These are phyloP conservation scores for Schizochytrium sp. DNA, from an alignment of 108 stramenopile species.

Conservation along the genomic window DNA sequence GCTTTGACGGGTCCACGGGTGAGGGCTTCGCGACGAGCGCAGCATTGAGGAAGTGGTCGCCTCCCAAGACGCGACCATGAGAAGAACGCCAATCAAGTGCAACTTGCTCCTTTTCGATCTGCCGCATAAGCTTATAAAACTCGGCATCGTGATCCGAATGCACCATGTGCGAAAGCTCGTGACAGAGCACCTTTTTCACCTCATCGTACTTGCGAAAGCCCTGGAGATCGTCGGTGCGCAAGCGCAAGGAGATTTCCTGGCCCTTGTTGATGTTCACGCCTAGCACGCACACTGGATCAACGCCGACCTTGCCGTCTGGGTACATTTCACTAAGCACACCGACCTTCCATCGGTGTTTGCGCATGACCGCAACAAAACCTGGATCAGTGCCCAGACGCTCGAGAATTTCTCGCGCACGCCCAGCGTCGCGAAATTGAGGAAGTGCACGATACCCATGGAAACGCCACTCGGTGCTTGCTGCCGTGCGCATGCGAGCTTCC, in stretches of 20 bases:
- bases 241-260: slow-evolving; percentile 56
- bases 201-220: slow-evolving; percentile 56
- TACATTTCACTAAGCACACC: slow-evolving; percentile 63
- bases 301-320: slow-evolving; percentile 69
- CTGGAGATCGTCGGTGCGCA: slow-evolving; percentile 64
- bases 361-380: slow-evolving; percentile 59
- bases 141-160: slow-evolving; percentile 53
- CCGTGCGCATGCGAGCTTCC: not conserved
- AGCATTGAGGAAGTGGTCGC: not conserved
- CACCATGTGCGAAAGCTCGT: slow-evolving; percentile 69
- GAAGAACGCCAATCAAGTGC: slow-evolving; percentile 56
- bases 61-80: not conserved
- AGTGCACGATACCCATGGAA: slow-evolving; percentile 28
- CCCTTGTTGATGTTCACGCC: slow-evolving; percentile 70
- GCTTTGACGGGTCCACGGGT: not conserved
- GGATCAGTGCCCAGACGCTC: slow-evolving; percentile 52
- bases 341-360: slow-evolving; percentile 61
- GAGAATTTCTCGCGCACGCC: slow-evolving; percentile 39
- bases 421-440: slow-evolving; percentile 37
- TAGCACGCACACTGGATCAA: slow-evolving; percentile 57
- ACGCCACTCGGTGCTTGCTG: not conserved
- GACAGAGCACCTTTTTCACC: slow-evolving; percentile 57
- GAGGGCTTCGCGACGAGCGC: not conserved
- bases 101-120: slow-evolving; percentile 60
- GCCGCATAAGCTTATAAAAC: slow-evolving; percentile 64